Conservation (phyloP, 2,329 filamentous ascomycete genomes). For the Dactylellina haptotyla region DNA sequence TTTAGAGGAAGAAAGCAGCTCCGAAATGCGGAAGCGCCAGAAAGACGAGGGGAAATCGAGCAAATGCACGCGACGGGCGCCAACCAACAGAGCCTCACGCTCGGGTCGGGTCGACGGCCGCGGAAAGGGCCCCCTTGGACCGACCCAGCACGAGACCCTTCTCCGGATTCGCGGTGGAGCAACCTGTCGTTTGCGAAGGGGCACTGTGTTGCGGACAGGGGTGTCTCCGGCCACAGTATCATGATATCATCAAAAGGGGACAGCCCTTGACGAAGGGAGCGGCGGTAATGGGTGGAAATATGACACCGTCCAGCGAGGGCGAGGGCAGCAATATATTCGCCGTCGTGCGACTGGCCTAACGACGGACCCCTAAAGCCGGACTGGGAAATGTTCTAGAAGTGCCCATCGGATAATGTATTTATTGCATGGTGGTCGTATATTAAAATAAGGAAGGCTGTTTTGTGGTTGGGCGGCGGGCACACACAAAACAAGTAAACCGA, state of each 20-base stretch:
- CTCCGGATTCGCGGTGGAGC: too few species aligned
- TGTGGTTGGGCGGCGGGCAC: conserved; percentile 28
- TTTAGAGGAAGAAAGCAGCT: too few species aligned
- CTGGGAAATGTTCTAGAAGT: conserved; percentile 19
- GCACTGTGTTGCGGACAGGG: conserved; percentile 7
- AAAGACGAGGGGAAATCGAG: too few species aligned
- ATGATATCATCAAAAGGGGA: conserved; percentile 16
- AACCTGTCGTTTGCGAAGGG: too few species aligned
- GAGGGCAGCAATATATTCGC: too few species aligned
- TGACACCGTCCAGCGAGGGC: too few species aligned
- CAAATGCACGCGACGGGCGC: background rate
- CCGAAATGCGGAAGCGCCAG: too few species aligned
- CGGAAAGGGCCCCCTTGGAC: too few species aligned
- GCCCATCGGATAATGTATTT: too few species aligned
- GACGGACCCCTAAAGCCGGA: background rate
- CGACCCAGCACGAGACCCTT: background rate
- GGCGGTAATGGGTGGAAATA: background rate
- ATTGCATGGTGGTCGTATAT: background rate
- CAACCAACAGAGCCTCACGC: background rate
- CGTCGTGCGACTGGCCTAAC: conserved; percentile 17
- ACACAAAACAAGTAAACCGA: conserved; percentile 54
- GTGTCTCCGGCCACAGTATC: conserved; percentile 13
- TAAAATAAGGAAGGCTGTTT: conserved; percentile 4
- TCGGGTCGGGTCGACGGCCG: too few species aligned
- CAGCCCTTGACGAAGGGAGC: background rate